Percentiles rank a stretch among this genome's conserved stretches.
Conservation (phyloP, 768 basidiomycete genomes). For the Lactifluus subvellereus region DNA sequence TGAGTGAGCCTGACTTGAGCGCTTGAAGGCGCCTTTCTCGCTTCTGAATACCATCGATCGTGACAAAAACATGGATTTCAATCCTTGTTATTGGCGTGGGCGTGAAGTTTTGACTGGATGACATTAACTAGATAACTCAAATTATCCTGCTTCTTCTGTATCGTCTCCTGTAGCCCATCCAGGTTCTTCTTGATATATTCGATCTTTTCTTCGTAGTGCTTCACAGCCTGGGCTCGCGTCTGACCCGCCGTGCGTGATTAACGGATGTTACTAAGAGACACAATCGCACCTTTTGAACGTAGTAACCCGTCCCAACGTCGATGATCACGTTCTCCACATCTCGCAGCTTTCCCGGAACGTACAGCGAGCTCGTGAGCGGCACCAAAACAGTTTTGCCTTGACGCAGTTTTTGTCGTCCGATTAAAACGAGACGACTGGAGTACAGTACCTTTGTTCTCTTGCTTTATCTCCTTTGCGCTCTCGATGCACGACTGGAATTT, state of each 20-base stretch:
- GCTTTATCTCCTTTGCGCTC: slow-evolving; percentile 69
- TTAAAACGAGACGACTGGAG: not conserved
- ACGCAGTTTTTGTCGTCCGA: not conserved
- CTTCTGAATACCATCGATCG: no score
- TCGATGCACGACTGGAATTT: slow-evolving; percentile 88
- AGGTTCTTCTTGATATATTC: slow-evolving; percentile 79
- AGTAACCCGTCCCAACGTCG: slow-evolving; percentile 96
- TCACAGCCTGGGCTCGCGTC: slow-evolving; percentile 74
- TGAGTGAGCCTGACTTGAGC: no score
- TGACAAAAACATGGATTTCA: not conserved
- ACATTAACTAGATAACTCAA: slow-evolving; percentile 66
- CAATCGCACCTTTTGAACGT: slow-evolving; percentile 76
- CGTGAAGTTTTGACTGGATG: slow-evolving; percentile 58
- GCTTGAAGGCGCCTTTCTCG: no score
- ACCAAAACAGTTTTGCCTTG: slow-evolving; percentile 85
- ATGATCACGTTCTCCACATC: slow-evolving; percentile 86
- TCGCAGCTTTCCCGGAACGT: slow-evolving; percentile 85
- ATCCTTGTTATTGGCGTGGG: slow-evolving; percentile 24
- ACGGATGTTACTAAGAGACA: not conserved
- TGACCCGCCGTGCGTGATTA: slow-evolving; percentile 31
- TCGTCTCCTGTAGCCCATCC: slow-evolving; percentile 81
- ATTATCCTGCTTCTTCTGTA: slow-evolving; percentile 88
- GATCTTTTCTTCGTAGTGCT: slow-evolving; percentile 77
- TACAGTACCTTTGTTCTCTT: slow-evolving; percentile 51
- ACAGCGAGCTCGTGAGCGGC: slow-evolving; percentile 90